Base-by-base conservation (phyloP, 164 flowering plant genomes). In the Echeveria elegans region DNA sequence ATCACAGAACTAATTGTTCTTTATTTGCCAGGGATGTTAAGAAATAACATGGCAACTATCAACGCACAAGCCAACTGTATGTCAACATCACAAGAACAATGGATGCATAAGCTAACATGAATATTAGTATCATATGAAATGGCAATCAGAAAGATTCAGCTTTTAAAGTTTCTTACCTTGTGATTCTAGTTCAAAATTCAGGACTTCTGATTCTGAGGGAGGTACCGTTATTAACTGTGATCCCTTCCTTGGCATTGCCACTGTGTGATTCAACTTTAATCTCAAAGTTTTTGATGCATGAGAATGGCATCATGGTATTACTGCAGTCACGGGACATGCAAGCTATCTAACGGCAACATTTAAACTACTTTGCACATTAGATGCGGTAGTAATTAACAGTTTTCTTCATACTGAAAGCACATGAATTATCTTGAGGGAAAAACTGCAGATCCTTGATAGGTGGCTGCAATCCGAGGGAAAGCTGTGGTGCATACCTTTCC, bases 401-500 rank as follows among this genome's bases (percentile, higher is more conserved):
- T 26, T 53, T 53, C 60, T 7, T 30, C 15, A 14, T 26, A 53
- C 18, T 9, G 26, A 18, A 1, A 24, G 31, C 31, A 53, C 10
- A 53, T 53, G 21, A n/a, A 53, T 26, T 53, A 53, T 24, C 15
- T 9, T 53, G 60, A 56, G n/a, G 47, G 15, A 40, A 24, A 26
- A 53, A 53, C 31, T 26, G 60, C 31, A 26, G 24, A 41, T 52
- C 62, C 29, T 19, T 18, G 29, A 40, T 34, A 56, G 41, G 53
- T 69, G 76, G 72, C 50, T 75, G 68, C 64, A 64, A 37, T 62
- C 70, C 67, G 64, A 74, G 71, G 70, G 66, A 66, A 63, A 68
- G 72, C 66, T 81, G 78, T 63, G 90, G 85, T 70, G 73, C 79
- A 81, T 84, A 85, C 2, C 89, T 96, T 72, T 81, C 86, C 75